Conservation (phyloP, 2,329 filamentous ascomycete species). For the Hypocreales sp. region DNA sequence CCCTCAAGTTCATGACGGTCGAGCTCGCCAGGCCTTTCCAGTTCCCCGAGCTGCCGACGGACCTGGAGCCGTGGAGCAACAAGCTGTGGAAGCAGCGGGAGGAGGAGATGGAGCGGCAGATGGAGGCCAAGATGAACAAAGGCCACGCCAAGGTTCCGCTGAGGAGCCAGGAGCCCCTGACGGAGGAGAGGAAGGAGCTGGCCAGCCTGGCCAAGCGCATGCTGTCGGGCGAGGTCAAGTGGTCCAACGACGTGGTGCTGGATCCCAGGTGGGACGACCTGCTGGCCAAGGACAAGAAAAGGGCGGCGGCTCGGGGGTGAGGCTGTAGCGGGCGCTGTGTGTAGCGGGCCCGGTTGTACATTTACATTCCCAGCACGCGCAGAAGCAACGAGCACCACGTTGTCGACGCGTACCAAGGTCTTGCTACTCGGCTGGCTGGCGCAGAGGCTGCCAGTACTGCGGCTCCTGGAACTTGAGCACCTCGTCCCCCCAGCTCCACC, state of each 20-base stretch:
- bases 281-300: constrained; percentile 9
- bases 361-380: too few relatives aligned
- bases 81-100: constrained; percentile 38
- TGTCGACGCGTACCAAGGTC: too few relatives aligned
- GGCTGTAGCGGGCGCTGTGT: background rate
- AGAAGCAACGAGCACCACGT: too few relatives aligned
- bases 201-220: constrained; percentile 50
- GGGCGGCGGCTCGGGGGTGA: constrained; percentile 6
- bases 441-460: constrained; percentile 26
- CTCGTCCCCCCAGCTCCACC: constrained; percentile 70
- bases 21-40: constrained; percentile 79
- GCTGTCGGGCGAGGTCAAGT: constrained; percentile 42
- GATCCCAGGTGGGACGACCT: constrained; percentile 30
- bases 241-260: constrained; percentile 33
- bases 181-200: constrained; percentile 28
- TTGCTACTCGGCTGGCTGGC: constrained; percentile 3
- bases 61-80: constrained; percentile 49
- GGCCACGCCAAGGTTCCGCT: constrained; percentile 19
- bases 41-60: constrained; percentile 59
- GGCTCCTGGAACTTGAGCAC: constrained; percentile 52
- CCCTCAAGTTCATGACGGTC: constrained; percentile 87
- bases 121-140: constrained; percentile 16
- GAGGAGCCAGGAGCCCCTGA: constrained; percentile 24
- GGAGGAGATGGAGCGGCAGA: constrained; percentile 26
- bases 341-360: too few relatives aligned